Evolutionary conservation across 768 basidiomycete species (phyloP).

Genomic region (Hypsizygus marmoreus): DNA sequence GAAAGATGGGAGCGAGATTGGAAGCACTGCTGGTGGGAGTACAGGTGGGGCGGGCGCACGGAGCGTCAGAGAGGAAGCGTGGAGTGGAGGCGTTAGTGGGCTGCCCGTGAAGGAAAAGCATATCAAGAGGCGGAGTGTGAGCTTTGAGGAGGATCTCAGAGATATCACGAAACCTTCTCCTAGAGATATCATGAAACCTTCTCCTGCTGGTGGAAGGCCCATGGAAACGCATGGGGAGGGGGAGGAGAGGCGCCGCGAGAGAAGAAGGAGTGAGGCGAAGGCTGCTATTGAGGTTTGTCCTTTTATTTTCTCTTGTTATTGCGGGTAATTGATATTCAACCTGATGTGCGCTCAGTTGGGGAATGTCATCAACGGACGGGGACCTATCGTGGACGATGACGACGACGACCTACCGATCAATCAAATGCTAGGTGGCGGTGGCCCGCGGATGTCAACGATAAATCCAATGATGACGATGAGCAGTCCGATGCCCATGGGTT

Average conservation of each 20-base stretch:
- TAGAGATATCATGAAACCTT: too few relatives aligned
- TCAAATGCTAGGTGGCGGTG: slow-evolving; percentile 32
- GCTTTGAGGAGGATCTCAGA: slow-evolving; percentile 58
- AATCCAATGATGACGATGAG: slow-evolving; percentile 48
- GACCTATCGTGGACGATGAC: slow-evolving; percentile 59
- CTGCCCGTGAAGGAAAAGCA: slow-evolving; percentile 32
- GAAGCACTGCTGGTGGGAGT: slow-evolving; percentile 17
- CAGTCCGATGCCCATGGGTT: slow-evolving; percentile 36
- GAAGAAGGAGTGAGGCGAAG: slow-evolving; percentile 80
- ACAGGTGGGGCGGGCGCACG: slow-evolving; percentile 16
- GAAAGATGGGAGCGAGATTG: slow-evolving; percentile 72
- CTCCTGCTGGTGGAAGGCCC: slow-evolving; percentile 45
- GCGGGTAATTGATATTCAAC: too few relatives aligned
- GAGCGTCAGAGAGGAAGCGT: slow-evolving; percentile 21
- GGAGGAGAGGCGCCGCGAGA: slow-evolving; percentile 65
- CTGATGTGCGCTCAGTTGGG: slow-evolving; percentile 67
- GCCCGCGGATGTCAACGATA: slow-evolving; percentile 41
- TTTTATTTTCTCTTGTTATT: slow-evolving; percentile 7
- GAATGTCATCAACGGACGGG: slow-evolving; percentile 82
- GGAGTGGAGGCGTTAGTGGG: slow-evolving; percentile 38
- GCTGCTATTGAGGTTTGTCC: slow-evolving; percentile 82
- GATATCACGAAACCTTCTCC: slow-evolving; percentile 14
- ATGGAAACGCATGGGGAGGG: slow-evolving; percentile 61
- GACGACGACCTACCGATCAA: slow-evolving; percentile 51
- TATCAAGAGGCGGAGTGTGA: slow-evolving; percentile 63